A percentile compares a stretch with the other conserved stretches of the same genome.
Evolutionary conservation across 1,284 basidiomycete genomes (phyloP).

Genomic region (Ustilago sp.): DNA sequence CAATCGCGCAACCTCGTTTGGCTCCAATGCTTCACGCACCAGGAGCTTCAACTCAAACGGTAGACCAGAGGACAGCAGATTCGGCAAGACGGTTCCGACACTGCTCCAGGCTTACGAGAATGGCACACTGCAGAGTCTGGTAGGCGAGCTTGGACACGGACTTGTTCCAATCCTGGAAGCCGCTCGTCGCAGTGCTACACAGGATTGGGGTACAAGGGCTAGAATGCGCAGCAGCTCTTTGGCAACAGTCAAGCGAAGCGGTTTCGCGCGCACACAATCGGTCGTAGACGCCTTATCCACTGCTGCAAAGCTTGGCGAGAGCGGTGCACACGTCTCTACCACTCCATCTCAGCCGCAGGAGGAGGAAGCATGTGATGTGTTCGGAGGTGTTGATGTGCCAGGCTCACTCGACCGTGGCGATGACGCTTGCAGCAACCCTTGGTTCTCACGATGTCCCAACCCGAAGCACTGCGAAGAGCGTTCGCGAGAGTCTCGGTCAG

Average conservation of each 20-base stretch:
- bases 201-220: constrained; percentile 56
- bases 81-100: constrained; percentile 43
- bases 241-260: constrained; percentile 9
- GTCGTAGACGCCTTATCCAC: constrained; percentile 17
- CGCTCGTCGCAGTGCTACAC: constrained; percentile 58
- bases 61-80: constrained; percentile 39
- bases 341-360: not conserved
- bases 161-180: constrained; percentile 56
- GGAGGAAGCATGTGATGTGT: constrained; percentile 35
- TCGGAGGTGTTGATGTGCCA: constrained; percentile 42
- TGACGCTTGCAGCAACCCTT: constrained; percentile 56
- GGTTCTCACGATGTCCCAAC: constrained; percentile 61
- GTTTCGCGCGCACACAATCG: constrained; percentile 21
- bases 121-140: constrained; percentile 53
- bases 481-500: constrained; percentile 15
- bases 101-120: constrained; percentile 64
- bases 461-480: constrained; percentile 46
- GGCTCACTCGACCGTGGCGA: constrained; percentile 57
- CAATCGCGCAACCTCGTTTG: constrained; percentile 26
- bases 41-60: constrained; percentile 47
- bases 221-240: constrained; percentile 30
- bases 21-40: constrained; percentile 37
- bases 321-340: not conserved
- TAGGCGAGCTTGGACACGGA: constrained; percentile 46
- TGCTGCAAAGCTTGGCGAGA: not conserved